Conservation (phyloP, 805 yeast genomes). For the Saccharomyces mikatae region DNA sequence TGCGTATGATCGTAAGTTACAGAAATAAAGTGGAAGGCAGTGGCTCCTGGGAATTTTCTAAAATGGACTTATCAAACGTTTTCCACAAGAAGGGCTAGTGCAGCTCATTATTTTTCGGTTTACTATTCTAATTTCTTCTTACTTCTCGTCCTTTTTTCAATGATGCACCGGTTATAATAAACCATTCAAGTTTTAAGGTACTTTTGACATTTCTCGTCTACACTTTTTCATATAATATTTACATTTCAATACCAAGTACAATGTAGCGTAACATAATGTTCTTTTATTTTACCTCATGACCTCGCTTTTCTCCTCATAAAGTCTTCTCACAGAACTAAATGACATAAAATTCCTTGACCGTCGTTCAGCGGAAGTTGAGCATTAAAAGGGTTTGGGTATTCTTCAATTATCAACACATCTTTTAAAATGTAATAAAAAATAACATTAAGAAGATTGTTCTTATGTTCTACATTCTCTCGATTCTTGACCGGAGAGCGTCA, state of each 20-base stretch:
- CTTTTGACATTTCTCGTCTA: background rate
- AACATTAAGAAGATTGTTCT: background rate
- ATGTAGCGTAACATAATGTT: background rate
- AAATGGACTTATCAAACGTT: constrained; percentile 3
- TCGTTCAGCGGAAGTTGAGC: background rate
- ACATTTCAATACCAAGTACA: background rate
- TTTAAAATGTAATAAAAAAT: background rate
- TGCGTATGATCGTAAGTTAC: constrained; percentile 35
- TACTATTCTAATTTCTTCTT: background rate
- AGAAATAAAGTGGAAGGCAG: constrained; percentile 34
- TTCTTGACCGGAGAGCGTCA: background rate
- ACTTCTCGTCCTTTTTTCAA: background rate
- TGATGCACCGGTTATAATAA: background rate
- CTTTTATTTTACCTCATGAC: background rate
- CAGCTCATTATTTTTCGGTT: constrained; percentile 30
- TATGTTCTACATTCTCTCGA: background rate
- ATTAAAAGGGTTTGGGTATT: background rate
- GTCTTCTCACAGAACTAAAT: background rate
- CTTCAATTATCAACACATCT: background rate
- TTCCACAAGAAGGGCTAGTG: constrained; percentile 9
- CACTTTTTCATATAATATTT: background rate
- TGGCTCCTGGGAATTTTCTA: constrained; percentile 22
- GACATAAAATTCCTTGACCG: background rate
- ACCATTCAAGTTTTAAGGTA: background rate
- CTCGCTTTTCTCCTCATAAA: background rate